phyloP scores from a whole-genome alignment of 75 land plant genomes.

The Selaginella tamariscina region DNA sequence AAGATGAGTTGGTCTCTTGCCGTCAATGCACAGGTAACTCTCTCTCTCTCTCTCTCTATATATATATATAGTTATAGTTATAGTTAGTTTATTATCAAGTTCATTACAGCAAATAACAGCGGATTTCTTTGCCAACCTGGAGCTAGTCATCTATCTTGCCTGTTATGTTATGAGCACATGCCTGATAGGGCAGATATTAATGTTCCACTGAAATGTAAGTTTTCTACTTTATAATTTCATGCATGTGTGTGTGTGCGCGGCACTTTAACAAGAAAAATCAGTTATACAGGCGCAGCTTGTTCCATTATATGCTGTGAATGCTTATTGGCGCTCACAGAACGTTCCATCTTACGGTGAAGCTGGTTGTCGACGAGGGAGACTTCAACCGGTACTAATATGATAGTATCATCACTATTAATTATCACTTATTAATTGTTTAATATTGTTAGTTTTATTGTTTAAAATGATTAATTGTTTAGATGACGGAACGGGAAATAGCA shows the following conservation, averaged over 20 bases:
- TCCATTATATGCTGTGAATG: neutral
- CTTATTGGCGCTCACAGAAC: constrained; percentile 14
- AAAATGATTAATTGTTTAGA: neutral
- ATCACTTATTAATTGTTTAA: no score
- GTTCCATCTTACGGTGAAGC: neutral
- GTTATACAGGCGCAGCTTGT: constrained; percentile 6
- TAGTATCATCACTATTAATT: no score
- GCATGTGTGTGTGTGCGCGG: neutral
- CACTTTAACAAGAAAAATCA: neutral
- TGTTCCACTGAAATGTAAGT: constrained; percentile 9
- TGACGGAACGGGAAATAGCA: neutral
- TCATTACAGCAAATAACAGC: neutral
- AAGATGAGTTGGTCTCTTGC: neutral
- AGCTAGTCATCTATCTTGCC: neutral
- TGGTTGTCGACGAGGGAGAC: neutral
- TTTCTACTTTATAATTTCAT: neutral
- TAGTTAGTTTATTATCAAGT: neutral
- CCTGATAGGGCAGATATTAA: neutral
- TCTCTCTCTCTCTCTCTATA: neutral
- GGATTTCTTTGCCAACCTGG: constrained; percentile 1
- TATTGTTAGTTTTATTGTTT: neutral
- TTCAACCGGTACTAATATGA: no score
- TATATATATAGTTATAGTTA: no score
- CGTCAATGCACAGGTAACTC: neutral
- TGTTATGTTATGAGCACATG: neutral